These are phyloP conservation scores for Fusarium citri DNA, from an alignment of 2,329 filamentous ascomycete species.

Conservation along the genomic window DNA sequence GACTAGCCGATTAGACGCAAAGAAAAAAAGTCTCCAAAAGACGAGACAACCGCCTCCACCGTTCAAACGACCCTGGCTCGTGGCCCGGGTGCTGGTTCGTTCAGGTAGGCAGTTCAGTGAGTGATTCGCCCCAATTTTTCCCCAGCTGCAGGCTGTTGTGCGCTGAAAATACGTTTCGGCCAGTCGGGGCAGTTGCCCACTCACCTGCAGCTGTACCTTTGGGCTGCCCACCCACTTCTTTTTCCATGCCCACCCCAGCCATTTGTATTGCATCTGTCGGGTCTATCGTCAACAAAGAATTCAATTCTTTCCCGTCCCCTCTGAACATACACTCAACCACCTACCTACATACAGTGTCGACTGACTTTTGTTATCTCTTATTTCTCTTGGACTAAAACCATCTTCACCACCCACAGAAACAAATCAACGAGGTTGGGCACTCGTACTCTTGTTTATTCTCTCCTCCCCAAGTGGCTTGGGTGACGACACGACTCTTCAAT, in stretches of 20 bases:
- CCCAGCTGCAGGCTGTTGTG: slow-evolving; percentile 25
- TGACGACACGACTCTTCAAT: slow-evolving; percentile 42
- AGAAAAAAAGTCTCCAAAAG: neutral
- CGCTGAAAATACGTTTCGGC: slow-evolving; percentile 12
- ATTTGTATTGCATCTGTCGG: slow-evolving; percentile 3
- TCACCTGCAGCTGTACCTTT: neutral
- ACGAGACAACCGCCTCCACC: slow-evolving; percentile 14
- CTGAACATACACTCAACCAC: slow-evolving; percentile 1
- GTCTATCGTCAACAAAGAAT: slow-evolving; percentile 12
- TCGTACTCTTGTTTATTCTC: slow-evolving; percentile 22
- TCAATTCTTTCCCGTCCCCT: neutral
- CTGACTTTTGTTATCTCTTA: neutral
- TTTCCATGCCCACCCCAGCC: slow-evolving; percentile 10
- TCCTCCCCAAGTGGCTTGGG: slow-evolving; percentile 29
- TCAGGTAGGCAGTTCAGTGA: slow-evolving; percentile 2
- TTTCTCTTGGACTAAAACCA: neutral
- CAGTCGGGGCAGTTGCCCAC: neutral
- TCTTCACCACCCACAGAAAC: neutral
- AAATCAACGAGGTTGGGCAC: slow-evolving; percentile 25
- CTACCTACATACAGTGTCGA: neutral
- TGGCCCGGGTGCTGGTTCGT: neutral
- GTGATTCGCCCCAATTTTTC: slow-evolving; percentile 28
- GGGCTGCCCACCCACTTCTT: slow-evolving; percentile 15
- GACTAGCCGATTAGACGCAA: neutral
- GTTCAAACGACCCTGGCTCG: slow-evolving; percentile 1